Evolutionary conservation across 176 grass and related monocot species (phyloP).

Genomic region (Calamus simplicifolius): DNA sequence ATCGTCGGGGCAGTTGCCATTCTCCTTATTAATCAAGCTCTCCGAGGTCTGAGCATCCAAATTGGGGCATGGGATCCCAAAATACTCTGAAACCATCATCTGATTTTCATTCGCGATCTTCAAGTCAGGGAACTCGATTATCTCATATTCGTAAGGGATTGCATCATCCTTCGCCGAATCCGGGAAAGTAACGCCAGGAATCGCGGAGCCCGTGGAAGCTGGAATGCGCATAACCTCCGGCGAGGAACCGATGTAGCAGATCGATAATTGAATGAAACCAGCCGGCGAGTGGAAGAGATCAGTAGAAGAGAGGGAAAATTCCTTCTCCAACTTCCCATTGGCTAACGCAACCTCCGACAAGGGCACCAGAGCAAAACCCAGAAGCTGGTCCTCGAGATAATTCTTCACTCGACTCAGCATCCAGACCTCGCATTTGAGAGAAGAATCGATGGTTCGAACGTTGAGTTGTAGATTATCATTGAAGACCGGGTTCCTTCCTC

Average conservation of each 20-base stretch:
- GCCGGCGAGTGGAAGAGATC: constrained; percentile 81
- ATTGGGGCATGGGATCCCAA: constrained; percentile 33
- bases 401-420: constrained; percentile 90
- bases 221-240: constrained; percentile 67
- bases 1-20: constrained; percentile 23
- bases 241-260: constrained; percentile 65
- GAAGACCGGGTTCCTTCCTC: constrained; percentile 77
- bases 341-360: constrained; percentile 41
- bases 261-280: constrained; percentile 70
- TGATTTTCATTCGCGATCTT: constrained; percentile 72
- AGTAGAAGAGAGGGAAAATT: constrained; percentile 62
- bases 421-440: constrained; percentile 76
- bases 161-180: constrained; percentile 24
- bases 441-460: constrained; percentile 36
- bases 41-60: constrained; percentile 47
- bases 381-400: constrained; percentile 85
- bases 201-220: constrained; percentile 22
- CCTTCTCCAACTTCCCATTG: constrained; percentile 36
- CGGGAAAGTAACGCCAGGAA: neutral
- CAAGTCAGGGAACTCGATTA: constrained; percentile 76
- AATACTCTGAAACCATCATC: constrained; percentile 87
- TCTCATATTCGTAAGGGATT: constrained; percentile 50
- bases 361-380: constrained; percentile 69
- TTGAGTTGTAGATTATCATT: constrained; percentile 49
- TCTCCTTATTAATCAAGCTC: constrained; percentile 33